Percentiles rank a stretch among this genome's conserved stretches.
These are phyloP conservation scores for Yarrowia keelungensis DNA, from an alignment of 805 yeast genomes.

Conservation along the genomic window DNA sequence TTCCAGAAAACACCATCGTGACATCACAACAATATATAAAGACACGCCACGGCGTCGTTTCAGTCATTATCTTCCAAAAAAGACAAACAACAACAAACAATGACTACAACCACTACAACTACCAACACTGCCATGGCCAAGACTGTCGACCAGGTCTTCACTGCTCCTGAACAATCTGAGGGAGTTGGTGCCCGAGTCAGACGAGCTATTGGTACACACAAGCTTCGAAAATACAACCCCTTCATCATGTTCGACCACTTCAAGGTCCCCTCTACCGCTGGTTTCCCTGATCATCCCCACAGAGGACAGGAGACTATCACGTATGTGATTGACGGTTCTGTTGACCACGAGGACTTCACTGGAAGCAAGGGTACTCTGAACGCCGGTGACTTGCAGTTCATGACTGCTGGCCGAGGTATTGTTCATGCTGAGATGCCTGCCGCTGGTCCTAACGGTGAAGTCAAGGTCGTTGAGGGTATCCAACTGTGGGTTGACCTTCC, in stretches of 20 bases:
- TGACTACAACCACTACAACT: background rate
- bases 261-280: conserved; percentile 16
- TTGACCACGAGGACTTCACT: conserved; percentile 18
- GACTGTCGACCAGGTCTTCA: conserved; percentile 2
- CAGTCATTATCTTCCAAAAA: conserved; percentile 1
- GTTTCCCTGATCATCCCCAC: conserved; percentile 66
- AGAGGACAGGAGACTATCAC: conserved; percentile 23
- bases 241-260: conserved; percentile 59
- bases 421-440: conserved; percentile 85
- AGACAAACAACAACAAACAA: conserved; percentile 27
- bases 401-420: conserved; percentile 90
- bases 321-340: conserved; percentile 3
- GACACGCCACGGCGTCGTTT: background rate
- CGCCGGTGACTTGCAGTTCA: conserved; percentile 64
- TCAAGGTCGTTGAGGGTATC: conserved; percentile 12
- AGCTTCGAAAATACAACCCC: conserved; percentile 76
- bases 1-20: conserved; percentile 11
- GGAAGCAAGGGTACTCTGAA: conserved; percentile 24
- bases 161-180: conserved; percentile 18
- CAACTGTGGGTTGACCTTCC: conserved; percentile 79
- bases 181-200: conserved; percentile 83
- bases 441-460: conserved; percentile 4
- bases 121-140: conserved; percentile 4
- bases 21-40: background rate
- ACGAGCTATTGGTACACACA: conserved; percentile 73